A percentile compares a stretch with the other conserved stretches of the same genome.
Conservation (phyloP, 2,329 filamentous ascomycete genomes). For the Tolypocladium cylindrosporum region DNA sequence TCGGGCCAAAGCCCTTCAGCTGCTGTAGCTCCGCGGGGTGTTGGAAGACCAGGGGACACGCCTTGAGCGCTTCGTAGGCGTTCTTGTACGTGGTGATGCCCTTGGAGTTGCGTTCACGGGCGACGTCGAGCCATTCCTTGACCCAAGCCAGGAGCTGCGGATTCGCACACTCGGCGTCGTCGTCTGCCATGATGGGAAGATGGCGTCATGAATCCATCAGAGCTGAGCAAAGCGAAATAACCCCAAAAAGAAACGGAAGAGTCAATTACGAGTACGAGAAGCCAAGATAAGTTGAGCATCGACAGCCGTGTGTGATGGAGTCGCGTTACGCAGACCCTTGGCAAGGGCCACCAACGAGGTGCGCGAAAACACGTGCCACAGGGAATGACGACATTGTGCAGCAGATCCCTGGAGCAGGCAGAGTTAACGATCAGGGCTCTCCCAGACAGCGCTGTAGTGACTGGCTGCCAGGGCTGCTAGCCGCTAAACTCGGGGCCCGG, state of each 20-base stretch:
- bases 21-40: slow-evolving; percentile 66
- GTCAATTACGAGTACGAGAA: background rate
- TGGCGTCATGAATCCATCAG: background rate
- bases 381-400: background rate
- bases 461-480: background rate
- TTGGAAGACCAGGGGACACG: slow-evolving; percentile 58
- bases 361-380: slow-evolving; percentile 1
- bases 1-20: slow-evolving; percentile 65
- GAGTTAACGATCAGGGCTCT: background rate
- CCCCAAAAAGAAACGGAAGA: background rate
- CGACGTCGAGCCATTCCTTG: slow-evolving; percentile 66
- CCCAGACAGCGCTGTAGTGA: background rate
- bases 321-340: background rate
- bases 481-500: background rate
- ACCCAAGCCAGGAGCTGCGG: slow-evolving; percentile 64
- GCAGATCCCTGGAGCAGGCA: background rate
- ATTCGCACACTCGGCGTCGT: slow-evolving; percentile 47
- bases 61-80: slow-evolving; percentile 67
- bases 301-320: background rate
- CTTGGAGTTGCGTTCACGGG: slow-evolving; percentile 59
- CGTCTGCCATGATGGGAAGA: slow-evolving; percentile 2
- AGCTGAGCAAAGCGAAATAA: background rate
- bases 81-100: slow-evolving; percentile 63
- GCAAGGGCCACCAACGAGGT: background rate
- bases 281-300: background rate